Percentiles rank a stretch among this genome's conserved stretches.
Evolutionary conservation across 495 filamentous ascomycete species (phyloP).

Genomic region (Penicillium subrubescens): DNA sequence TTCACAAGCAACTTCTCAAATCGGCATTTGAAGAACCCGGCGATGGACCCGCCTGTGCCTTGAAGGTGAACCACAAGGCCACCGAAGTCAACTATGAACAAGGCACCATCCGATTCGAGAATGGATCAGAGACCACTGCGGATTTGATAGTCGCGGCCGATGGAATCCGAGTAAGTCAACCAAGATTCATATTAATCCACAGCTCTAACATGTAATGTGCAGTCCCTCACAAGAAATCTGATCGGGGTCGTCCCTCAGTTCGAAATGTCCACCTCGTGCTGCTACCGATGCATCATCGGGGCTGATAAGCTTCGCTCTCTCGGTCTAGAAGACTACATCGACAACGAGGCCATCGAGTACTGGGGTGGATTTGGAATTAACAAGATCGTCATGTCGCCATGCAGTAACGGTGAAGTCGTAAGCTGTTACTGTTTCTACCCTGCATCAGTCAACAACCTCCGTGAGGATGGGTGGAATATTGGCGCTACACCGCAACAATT

Average conservation of each 20-base stretch:
- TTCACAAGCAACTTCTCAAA: constrained; percentile 31
- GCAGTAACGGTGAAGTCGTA: constrained; percentile 31
- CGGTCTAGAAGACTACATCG: constrained; percentile 27
- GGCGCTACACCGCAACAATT: constrained; percentile 27
- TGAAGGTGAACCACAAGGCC: constrained; percentile 33
- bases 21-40: constrained; percentile 28
- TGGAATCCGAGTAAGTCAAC: constrained; percentile 30
- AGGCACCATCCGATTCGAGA: constrained; percentile 27
- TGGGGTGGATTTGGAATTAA: constrained; percentile 37
- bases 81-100: constrained; percentile 20
- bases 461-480: constrained; percentile 35
- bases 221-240: constrained; percentile 20
- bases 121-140: constrained; percentile 18
- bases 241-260: constrained; percentile 32
- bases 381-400: constrained; percentile 37
- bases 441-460: constrained; percentile 22
- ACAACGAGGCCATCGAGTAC: constrained; percentile 36
- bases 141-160: constrained; percentile 34
- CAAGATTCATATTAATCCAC: neutral
- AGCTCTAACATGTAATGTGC: neutral
- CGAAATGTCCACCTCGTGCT: constrained; percentile 32
- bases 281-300: constrained; percentile 33
- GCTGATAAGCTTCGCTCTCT: constrained; percentile 31
- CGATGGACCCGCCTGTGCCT: constrained; percentile 17
- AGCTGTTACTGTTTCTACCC: constrained; percentile 35